A percentile compares a stretch with the other conserved stretches of the same genome.
Conservation (phyloP, 352 stramenopile genomes). For the Pythium sukuiense region DNA sequence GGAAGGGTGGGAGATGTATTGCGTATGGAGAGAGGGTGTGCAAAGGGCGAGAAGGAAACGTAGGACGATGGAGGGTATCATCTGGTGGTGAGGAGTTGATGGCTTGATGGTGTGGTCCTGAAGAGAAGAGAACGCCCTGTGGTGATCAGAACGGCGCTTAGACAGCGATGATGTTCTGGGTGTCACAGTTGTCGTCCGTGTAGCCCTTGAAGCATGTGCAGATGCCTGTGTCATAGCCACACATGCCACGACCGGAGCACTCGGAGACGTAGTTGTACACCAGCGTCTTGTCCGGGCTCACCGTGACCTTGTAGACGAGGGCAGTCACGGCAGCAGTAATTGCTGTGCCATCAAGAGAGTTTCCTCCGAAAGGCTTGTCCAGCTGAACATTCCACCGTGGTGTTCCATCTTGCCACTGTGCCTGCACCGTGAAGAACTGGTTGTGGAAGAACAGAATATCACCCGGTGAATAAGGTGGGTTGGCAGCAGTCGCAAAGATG, state of each 20-base stretch:
- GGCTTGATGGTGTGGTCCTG: too few species aligned
- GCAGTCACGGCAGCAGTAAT: background rate
- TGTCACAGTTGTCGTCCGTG: constrained; percentile 85
- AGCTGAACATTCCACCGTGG: constrained; percentile 23
- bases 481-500: constrained; percentile 10
- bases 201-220: constrained; percentile 90
- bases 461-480: constrained; percentile 11
- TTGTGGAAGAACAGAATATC: constrained; percentile 62
- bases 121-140: background rate
- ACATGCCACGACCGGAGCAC: constrained; percentile 79
- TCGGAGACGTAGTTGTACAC: constrained; percentile 71
- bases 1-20: background rate
- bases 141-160: constrained; percentile 32
- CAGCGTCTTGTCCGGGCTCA: constrained; percentile 26
- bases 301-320: constrained; percentile 35
- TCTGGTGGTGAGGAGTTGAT: too few species aligned
- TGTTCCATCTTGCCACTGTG: constrained; percentile 6
- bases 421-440: constrained; percentile 49
- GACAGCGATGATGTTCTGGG: constrained; percentile 78
- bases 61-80: too few species aligned
- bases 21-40: background rate
- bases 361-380: constrained; percentile 53
- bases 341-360: constrained; percentile 19
- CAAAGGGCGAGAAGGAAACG: too few species aligned
- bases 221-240: constrained; percentile 56